Evolutionary conservation across 495 filamentous ascomycete species (phyloP).

Genomic region (Terfezia claveryi): DNA sequence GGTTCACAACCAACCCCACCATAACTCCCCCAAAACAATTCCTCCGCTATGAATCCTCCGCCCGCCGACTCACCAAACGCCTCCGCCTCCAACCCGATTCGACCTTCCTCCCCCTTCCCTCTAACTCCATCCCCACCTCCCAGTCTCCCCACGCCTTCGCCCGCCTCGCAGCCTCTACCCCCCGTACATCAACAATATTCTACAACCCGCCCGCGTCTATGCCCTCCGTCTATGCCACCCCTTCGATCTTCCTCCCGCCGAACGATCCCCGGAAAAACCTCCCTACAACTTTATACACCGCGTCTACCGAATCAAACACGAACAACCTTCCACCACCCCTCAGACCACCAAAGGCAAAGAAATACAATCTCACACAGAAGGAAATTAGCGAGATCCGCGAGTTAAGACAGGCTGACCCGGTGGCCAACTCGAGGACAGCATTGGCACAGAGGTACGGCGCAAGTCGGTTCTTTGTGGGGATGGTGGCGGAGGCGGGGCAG

Average conservation of each 20-base stretch:
- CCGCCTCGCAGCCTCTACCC: constrained; percentile 31
- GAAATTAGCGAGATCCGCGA: constrained; percentile 70
- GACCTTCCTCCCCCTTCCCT: constrained; percentile 2
- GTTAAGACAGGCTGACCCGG: constrained; percentile 46
- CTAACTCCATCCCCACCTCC: background rate
- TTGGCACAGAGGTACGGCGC: constrained; percentile 12
- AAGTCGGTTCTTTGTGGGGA: constrained; percentile 12
- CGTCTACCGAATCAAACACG: background rate
- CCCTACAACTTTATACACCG: constrained; percentile 10
- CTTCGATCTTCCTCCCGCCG: constrained; percentile 67
- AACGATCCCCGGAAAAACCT: constrained; percentile 45
- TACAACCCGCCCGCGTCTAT: constrained; percentile 85
- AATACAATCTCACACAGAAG: constrained; percentile 51
- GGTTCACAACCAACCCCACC: background rate
- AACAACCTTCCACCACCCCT: constrained; percentile 33
- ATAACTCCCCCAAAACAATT: background rate
- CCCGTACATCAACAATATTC: constrained; percentile 44
- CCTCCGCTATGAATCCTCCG: constrained; percentile 9
- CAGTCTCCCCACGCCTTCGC: constrained; percentile 40
- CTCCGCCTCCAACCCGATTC: constrained; percentile 12
- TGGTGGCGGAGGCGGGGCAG: constrained; percentile 9
- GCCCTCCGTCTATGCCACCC: constrained; percentile 66
- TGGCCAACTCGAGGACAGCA: constrained; percentile 48
- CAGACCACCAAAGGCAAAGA: constrained; percentile 28
- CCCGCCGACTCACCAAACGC: constrained; percentile 14